phyloP scores from a whole-genome alignment of 2,329 filamentous ascomycete genomes.

The Botrytis pseudocinerea region DNA sequence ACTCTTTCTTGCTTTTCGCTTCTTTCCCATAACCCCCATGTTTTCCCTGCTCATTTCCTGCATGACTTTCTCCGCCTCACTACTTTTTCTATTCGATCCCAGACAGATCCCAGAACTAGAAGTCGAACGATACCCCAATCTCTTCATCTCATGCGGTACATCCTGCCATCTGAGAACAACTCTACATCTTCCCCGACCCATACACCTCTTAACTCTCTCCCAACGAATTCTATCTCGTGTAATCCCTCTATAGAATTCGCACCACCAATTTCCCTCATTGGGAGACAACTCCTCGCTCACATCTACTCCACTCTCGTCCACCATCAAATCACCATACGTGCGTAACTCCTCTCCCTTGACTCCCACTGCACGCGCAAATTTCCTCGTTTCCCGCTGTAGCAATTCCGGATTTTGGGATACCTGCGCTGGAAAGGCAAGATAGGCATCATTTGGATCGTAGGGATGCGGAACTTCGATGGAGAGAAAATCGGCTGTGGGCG shows the following conservation, averaged over 20 bases:
- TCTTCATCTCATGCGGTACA: neutral
- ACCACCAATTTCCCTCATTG: constrained; percentile 32
- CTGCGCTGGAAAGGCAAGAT: neutral
- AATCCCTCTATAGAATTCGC: constrained; percentile 24
- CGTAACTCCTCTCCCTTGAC: neutral
- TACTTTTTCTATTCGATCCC: neutral
- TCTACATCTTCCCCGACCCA: constrained; percentile 33
- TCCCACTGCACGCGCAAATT: neutral
- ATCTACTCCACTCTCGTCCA: neutral
- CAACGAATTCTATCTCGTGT: constrained; percentile 29
- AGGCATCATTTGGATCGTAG: neutral
- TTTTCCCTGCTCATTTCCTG: neutral
- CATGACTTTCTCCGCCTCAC: neutral
- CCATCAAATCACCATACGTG: neutral
- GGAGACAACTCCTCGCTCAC: constrained; percentile 16
- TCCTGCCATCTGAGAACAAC: constrained; percentile 33
- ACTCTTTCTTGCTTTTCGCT: neutral
- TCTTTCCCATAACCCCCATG: neutral
- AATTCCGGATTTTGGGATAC: neutral
- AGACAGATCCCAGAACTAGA: neutral
- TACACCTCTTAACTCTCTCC: constrained; percentile 29
- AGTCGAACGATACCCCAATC: neutral
- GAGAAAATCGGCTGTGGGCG: neutral
- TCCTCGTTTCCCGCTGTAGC: neutral
- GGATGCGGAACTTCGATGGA: neutral